A percentile compares a stretch with the other conserved stretches of the same genome.
Conservation (phyloP, 768 basidiomycete genomes). For the Gloeophyllum trabeum region DNA sequence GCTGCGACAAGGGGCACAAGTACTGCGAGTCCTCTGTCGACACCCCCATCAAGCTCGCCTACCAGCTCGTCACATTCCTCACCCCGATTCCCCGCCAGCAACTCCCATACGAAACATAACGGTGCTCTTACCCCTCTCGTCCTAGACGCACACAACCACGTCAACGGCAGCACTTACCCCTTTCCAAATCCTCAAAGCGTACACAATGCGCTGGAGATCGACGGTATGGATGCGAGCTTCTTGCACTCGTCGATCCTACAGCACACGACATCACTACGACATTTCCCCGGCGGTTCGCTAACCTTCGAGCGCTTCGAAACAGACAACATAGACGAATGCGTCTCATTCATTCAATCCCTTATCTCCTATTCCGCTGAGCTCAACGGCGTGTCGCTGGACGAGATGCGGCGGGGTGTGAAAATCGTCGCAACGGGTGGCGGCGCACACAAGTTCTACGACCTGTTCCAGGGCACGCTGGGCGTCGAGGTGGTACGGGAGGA, state of each 20-base stretch:
- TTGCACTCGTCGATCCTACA: conserved; percentile 58
- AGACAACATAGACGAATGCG: conserved; percentile 71
- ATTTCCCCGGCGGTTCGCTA: conserved; percentile 92
- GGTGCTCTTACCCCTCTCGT: conserved; percentile 80
- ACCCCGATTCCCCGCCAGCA: conserved; percentile 17
- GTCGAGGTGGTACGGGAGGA: conserved; percentile 89
- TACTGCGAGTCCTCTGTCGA: conserved; percentile 30
- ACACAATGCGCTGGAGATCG: conserved; percentile 20
- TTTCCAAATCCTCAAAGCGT: conserved; percentile 15
- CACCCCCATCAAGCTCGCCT: conserved; percentile 23
- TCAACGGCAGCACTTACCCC: conserved; percentile 13
- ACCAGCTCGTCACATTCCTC: conserved; percentile 13
- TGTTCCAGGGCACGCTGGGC: conserved; percentile 59
- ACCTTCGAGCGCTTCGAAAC: conserved; percentile 99
- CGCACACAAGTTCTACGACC: conserved; percentile 86
- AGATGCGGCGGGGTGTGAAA: conserved; percentile 89
- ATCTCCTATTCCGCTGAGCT: conserved; percentile 78
- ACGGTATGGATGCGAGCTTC: conserved; percentile 30
- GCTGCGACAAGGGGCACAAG: conserved; percentile 48
- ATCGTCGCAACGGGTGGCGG: conserved; percentile 98
- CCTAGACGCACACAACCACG: conserved; percentile 31
- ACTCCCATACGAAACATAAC: conserved; percentile 29
- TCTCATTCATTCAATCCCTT: conserved; percentile 78
- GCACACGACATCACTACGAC: conserved; percentile 49
- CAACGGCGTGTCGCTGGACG: conserved; percentile 79